phyloP scores from a whole-genome alignment of 352 stramenopile species.

The Blastocystis sp. region DNA sequence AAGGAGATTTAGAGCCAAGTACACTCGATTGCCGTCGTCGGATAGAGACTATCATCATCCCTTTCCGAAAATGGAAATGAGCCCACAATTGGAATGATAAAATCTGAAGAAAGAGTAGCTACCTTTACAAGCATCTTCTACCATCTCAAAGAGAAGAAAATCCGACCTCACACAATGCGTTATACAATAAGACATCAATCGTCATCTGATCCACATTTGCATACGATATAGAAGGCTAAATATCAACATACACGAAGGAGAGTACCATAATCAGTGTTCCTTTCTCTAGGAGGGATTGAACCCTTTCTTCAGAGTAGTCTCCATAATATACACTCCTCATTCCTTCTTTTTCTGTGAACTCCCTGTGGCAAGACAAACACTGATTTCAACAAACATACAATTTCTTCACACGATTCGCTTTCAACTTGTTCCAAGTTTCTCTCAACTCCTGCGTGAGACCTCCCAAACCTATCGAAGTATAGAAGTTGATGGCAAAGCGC shows the following conservation, averaged over 20 bases:
- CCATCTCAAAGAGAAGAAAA: background rate
- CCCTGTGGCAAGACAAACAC: background rate
- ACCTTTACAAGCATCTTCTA: background rate
- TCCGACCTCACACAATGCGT: background rate
- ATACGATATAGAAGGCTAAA: slow-evolving; percentile 35
- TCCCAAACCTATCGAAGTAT: slow-evolving; percentile 94
- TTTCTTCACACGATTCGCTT: background rate
- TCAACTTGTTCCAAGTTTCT: background rate
- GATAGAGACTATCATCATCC: background rate
- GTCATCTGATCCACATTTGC: slow-evolving; percentile 49
- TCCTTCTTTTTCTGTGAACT: background rate
- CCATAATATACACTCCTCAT: background rate
- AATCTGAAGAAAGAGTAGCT: background rate
- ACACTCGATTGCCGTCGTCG: slow-evolving; percentile 17
- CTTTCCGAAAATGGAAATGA: background rate
- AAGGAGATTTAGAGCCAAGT: background rate
- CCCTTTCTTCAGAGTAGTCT: background rate
- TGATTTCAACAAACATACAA: background rate
- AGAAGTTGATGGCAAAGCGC: slow-evolving; percentile 99
- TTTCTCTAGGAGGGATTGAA: background rate
- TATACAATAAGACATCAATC: slow-evolving; percentile 2
- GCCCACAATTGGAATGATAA: background rate
- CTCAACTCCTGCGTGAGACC: slow-evolving; percentile 75
- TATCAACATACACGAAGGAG: background rate
- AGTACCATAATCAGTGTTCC: background rate